These are phyloP conservation scores for Verticillium zaregamsianum DNA, from an alignment of 2,329 filamentous ascomycete genomes.

Conservation along the genomic window DNA sequence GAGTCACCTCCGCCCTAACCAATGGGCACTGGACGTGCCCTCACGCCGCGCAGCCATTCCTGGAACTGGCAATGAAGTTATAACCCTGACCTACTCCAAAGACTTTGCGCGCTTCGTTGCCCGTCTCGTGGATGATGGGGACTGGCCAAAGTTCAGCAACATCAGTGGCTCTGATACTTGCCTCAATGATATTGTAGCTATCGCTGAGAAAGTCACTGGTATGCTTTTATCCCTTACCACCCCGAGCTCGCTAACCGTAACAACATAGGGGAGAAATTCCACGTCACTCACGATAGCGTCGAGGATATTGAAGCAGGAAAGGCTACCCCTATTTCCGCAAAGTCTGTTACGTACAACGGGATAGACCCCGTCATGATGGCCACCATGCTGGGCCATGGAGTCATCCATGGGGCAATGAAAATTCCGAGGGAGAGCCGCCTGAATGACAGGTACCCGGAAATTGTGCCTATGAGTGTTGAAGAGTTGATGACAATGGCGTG, in stretches of 20 bases:
- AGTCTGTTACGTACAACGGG: background rate
- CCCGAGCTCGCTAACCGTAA: background rate
- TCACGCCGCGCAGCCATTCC: slow-evolving; percentile 1
- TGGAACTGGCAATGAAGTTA: slow-evolving; percentile 1
- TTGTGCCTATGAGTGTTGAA: background rate
- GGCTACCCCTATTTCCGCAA: background rate
- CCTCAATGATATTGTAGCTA: background rate
- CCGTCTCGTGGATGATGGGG: slow-evolving; percentile 19
- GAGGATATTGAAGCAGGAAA: background rate
- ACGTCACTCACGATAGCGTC: background rate
- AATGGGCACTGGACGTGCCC: slow-evolving; percentile 1
- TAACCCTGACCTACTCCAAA: slow-evolving; percentile 3
- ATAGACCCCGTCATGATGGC: background rate
- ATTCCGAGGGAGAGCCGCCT: background rate
- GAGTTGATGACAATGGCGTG: background rate
- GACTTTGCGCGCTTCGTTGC: slow-evolving; percentile 26
- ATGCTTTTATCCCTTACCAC: background rate
- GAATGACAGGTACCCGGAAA: background rate
- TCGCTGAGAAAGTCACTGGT: background rate
- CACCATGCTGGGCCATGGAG: background rate
- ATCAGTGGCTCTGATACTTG: background rate
- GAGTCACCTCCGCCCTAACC: slow-evolving; percentile 17
- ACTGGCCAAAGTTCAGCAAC: background rate
- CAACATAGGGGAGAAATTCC: background rate
- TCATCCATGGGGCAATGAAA: background rate